Base-by-base conservation (phyloP, 208 protist species). In the Crithidia fasciculata region DNA sequence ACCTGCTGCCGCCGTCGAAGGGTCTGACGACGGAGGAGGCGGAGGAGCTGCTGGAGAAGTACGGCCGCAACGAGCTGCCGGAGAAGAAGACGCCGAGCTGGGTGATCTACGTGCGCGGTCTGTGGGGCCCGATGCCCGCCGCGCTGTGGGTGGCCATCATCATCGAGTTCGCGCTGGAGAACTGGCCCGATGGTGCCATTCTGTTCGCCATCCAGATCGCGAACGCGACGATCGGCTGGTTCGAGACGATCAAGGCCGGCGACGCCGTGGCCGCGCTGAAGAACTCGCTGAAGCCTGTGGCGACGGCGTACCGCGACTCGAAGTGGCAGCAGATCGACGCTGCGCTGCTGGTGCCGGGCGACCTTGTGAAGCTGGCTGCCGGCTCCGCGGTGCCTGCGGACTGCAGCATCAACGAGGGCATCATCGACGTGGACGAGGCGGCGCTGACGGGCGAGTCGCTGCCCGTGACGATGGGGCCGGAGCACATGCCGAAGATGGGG, bases 361-460 rank as follows among this genome's bases (percentile, higher is more conserved):
- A 99, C 77, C 70, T 98, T 7, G 88, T 98, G 39, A 93, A 94
- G 57, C 80, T 99, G 15, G 87, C 86, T 6, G 59, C 93, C 55
- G 98, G 98, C 67, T 96, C 93, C 19, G 91, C 92, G 7, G 92
- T 98, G 45, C 95, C 97, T 5, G 97, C 97, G 2, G 98, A 99
- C 80, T 95, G 89, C 80, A 95, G 78, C 19, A 91, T 95, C 61
- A 95, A 92, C 71, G 87, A 90, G 73, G 91, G 86, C 45, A 75
- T 88, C 59, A 88, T 98, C n/a, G 95, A 97, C 43, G 88, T 98
- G 68, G 97, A 99, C 71, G 95, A 99, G 84, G 84, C 95, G 4
- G 89, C 95, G 13, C 80, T 98, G 43, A 99, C 98, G 7, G 98
- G 98, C 39, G 98, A 99, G 84, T 99, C 97, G 4, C 85, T 98